Base-by-base conservation (phyloP, 2,329 filamentous ascomycete species). In the Nemania sp. region DNA sequence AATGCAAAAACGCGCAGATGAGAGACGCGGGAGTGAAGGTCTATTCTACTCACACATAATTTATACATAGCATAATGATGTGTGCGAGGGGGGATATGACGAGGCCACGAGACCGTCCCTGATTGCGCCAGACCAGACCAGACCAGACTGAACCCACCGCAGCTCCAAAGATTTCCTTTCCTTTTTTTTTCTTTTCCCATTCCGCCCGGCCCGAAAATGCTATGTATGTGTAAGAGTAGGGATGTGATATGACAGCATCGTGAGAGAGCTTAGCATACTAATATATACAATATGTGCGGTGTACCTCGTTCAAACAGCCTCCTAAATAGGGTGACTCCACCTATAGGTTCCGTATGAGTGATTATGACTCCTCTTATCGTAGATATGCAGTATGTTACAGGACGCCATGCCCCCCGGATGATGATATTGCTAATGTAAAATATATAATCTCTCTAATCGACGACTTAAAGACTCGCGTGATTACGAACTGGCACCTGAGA, bases 401-500 rank as follows among this genome's bases (percentile, higher is more conserved):
- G 38, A 45, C 38, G 41, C 53, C 35, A 57, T 61, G 13, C n/a
- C 18, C 11, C 38, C 22, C 26, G 5, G 11, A 7, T 51, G 55
- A 58, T 57, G 45, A 45, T 26, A 49, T 57, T 24, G 15, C 24
- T 24, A 26, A 11, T 32, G 26, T 22, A 38, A 45, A 43, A 24
- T n/a, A 52, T 22, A 60, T 49, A 29, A n/a, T 43, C 35, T 51
- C 10, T 20, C 32, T 49, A 15, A 35, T 52, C 52, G 51, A 55
- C 41, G 51, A 49, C 32, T 18, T 32, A 35, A 43, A 32, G 35
- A 47, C 38, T 27, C 54, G 58, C 35, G 43, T 27, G 18, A 53
- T 67, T 35, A 59, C 43, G 65, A 66, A 26, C 70, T 47, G 3
- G 61, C 32, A 15, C 53, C 75, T 45, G 73, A 79, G 24, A 86